Evolutionary conservation across 2,329 filamentous ascomycete genomes (phyloP), one percentile per base, ranked within the genome.

Genomic region (Botrytis sinoallii): DNA sequence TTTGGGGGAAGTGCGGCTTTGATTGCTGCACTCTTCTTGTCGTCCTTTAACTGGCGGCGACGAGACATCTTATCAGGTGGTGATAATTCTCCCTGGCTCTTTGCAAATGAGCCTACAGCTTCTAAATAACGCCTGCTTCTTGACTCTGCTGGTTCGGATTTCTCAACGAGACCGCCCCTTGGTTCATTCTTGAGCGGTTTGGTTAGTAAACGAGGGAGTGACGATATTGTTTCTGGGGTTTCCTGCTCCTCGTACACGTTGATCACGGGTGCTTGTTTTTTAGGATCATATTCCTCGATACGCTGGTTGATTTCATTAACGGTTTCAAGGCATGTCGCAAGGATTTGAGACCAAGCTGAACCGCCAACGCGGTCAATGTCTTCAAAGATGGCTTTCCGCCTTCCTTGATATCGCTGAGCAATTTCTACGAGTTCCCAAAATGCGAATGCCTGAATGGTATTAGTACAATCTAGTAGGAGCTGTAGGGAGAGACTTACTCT

Each of bases 401-500:
- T 90, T n/a, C 89, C 87, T 25, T 91, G 87, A 76, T 92, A 95
- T 71, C 89, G 88, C 73, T 92, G 88, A 55, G 93, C 91, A 77
- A 98, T 97, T 73, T 93, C 87, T 44, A 90, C 89, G 42, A 98
- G 85, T 80, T 98, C 95, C 95, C 95, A 97, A 82, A 97, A 92
- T 25, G 95, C 95, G 81, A 97, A 97, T 0, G 90, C 88, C 88
- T 93, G 1, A 35, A n/a, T 59, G 32, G 32, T 64, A 80, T 75
- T 81, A 78, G 48, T 40, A 55, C 4, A 48, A 48, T 42, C 25
- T 57, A 60, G 59, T 57, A 48, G n/a, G 57, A 59, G 9, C 29
- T 32, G 10, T 44, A n/a, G 42, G 3, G 46, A 22, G 18, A 12
- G 22, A 81, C 85, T 78, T 83, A 92, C 91, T 83, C 89, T 91